Evolutionary conservation across 1,284 basidiomycete species (phyloP), one percentile per base, ranked within the genome.

Genomic region (Cutaneotrichosporon daszewskae): DNA sequence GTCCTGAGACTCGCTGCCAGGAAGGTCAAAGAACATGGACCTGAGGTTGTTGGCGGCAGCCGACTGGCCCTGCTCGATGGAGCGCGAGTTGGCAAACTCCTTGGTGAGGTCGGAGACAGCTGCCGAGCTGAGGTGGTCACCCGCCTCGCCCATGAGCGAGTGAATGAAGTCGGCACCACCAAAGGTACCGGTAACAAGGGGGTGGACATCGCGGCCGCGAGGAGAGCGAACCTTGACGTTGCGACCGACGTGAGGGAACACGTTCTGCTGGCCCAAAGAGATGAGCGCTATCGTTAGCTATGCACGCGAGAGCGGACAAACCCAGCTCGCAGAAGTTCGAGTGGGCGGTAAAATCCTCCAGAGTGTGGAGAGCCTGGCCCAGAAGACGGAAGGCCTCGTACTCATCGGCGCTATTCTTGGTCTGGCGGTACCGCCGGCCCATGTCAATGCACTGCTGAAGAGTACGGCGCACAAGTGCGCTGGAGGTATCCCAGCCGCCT

Each of bases 161-260:
- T 85, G 81, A 37, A 85, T 81, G 60, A 94, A 94, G 66, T 94
- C 89, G 57, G 79, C 83, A 1, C 83, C 83, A 12, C 89, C 89
- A 57, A 94, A 94, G 0, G 88, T 86, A 8, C 83, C 89, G 3
- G 90, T 94, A 11, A 94, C 84, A 36, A 94, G 75, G 0, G 88
- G 89, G 3, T 84, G 80, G 19, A 90, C 85, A 65, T 74, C 75
- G 50, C 78, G 77, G 4, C 90, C 88, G 49, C 83, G 80, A 0
- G 83, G 86, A 19, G 85, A 82, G 45, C 83, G 81, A 20, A 95
- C 75, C 34, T 81, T 77, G 32, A 85, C 82, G 46, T 84, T 79
- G 53, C 87, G 83, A 11, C 91, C 91, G 26, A 95, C 86, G 60
- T 96, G 90, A n/a, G 81, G 70, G 72, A 95, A 96, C 3, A 95